Conservation (phyloP, 192 early-diverging fungal genomes). For the Backusella liffmaniae region DNA sequence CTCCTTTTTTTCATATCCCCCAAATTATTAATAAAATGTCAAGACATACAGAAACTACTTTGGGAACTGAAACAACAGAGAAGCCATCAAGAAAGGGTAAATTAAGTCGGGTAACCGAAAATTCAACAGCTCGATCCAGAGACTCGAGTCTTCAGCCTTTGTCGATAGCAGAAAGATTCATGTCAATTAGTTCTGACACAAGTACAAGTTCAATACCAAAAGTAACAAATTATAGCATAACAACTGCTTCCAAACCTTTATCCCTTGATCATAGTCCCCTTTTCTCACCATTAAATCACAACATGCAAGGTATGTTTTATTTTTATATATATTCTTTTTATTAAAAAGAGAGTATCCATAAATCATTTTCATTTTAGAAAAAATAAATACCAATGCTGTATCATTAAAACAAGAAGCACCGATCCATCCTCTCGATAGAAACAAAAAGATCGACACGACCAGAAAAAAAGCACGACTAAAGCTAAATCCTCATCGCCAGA, state of each 20-base stretch:
- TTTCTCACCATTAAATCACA: not conserved
- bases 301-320: not conserved
- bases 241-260: not conserved
- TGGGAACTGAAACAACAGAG: not conserved
- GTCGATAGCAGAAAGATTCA: slow-evolving; percentile 14
- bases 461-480: not conserved
- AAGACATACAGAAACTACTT: not conserved
- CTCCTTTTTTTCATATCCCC: not conserved
- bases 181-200: not conserved
- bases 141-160: not conserved
- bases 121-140: not conserved
- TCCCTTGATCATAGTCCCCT: not conserved
- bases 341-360: not conserved
- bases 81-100: not conserved
- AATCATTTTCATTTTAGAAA: not conserved
- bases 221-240: not conserved
- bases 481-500: not conserved
- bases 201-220: not conserved
- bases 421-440: not conserved
- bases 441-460: not conserved
- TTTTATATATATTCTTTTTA: not conserved
- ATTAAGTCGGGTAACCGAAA: not conserved
- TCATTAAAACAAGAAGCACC: not conserved
- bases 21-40: not conserved
- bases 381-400: not conserved